Base-by-base conservation (phyloP, 179 eudicot genomes). In the Beta macrorhiza region DNA sequence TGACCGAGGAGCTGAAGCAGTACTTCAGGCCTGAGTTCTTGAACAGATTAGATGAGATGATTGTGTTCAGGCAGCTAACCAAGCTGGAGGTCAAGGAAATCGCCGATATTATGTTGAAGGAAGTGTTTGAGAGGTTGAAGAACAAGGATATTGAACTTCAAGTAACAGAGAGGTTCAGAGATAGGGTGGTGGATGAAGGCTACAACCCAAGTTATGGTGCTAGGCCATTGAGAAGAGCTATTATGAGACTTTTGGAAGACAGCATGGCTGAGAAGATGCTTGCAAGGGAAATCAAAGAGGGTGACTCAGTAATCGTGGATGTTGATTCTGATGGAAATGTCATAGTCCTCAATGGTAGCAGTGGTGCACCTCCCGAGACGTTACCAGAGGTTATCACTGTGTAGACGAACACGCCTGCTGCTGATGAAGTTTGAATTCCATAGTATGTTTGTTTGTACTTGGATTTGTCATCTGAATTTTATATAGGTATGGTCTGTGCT, bases 251-350 rank as follows among this genome's bases (percentile, higher is more conserved):
- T 13, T 78, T 96, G 85, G 97, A 92, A 86, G 99, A 96, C 77
- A 86, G 93, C 80, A 90, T 96, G 97, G 97, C 99, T 7, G 99
- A 96, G 87, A 94, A 90, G 87, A 92, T 96, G 95, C 91, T 96
- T 65, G 79, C 91, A 0, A 63, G 97, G n/a, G 96, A 92, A 83
- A 92, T 96, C 68, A 90, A 90, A 72, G 97, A 87, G 45, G 95
- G 93, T 0, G 97, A 96, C 84, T 90, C 95, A 0, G 97, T 90
- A 44, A 91, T 89, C 57, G 80, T 87, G 9, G 92, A 89, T 72
- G 88, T 83, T 19, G 89, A 87, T 84, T 74, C 85, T 70, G 87
- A 72, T 32, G 90, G 89, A 13, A 84, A 88, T 42, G 88, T 88
- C 17, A 67, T 89, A 6, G 90, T 89, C 49, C 90, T 85, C 49